Evolutionary conservation across 1,284 basidiomycete genomes (phyloP), one percentile per base, ranked within the genome.

Genomic region (Cutaneotrichosporon daszewskae): DNA sequence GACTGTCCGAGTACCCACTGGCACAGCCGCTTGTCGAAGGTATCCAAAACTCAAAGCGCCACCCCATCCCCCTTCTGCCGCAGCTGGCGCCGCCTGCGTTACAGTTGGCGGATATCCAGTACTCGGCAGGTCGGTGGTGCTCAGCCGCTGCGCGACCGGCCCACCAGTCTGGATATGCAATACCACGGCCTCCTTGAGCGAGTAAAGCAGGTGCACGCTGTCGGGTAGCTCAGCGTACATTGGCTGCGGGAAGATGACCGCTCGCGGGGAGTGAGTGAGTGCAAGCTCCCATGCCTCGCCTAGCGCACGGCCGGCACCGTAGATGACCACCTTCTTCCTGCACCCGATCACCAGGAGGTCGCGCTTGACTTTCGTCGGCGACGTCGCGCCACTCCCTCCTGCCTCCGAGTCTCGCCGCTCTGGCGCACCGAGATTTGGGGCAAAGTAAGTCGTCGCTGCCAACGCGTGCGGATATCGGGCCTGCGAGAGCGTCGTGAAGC

Each of bases 391-490:
- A n/a, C n/a, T n/a, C 74, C 10, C 67, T 12, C 26, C n/a, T 8
- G n/a, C 16, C 20, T 39, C 18, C n/a, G n/a, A n/a, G n/a, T n/a
- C n/a, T n/a, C n/a, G n/a, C n/a, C 57, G 45, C 26, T 28, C 26
- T 12, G 26, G 26, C 26, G 26, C 26, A 3, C 12, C 3, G 7
- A n/a, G n/a, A 18, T 24, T 31, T n/a, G 33, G 35, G 18, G 41
- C 43, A 37, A 49, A 38, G 49, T 54, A 62, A 14, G 56, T 44
- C 25, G 55, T 54, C 2, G 85, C 68, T 0, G 82, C 81, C 54
- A 95, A 91, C 1, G 86, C 84, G 40, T 91, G 79, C 0, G 87
- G 87, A 14, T 79, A 77, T 64, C 85, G 84, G 6, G 86, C 81
- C 60, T 84, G 85, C 10, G 75, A 64, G 5, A 94, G 76, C 10